These are phyloP conservation scores for Fusarium proliferatum DNA, from an alignment of 2,329 filamentous ascomycete species.

Conservation along the genomic window DNA sequence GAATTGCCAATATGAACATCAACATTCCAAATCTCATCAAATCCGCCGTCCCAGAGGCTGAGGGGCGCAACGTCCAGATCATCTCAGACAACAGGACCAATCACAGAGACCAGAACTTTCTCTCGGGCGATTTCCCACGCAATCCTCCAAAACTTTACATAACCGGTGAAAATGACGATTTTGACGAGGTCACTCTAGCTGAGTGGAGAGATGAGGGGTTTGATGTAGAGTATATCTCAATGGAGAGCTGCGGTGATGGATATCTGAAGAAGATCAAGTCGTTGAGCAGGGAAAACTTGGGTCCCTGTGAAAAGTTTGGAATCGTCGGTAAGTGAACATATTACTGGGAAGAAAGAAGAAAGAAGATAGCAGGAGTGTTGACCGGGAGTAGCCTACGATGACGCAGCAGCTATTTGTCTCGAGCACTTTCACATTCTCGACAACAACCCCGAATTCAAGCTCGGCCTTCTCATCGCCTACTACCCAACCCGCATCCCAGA, in stretches of 20 bases:
- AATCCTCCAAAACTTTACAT: slow-evolving; percentile 55
- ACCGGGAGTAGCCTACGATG: slow-evolving; percentile 43
- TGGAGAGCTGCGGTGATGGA: slow-evolving; percentile 50
- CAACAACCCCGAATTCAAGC: slow-evolving; percentile 57
- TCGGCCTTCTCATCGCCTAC: slow-evolving; percentile 57
- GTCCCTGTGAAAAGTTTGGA: slow-evolving; percentile 57
- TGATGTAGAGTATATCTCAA: slow-evolving; percentile 55
- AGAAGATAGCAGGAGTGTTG: too few relatives aligned
- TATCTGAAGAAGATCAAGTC: slow-evolving; percentile 51
- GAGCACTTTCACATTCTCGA: slow-evolving; percentile 59
- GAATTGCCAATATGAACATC: slow-evolving; percentile 38
- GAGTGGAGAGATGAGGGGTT: slow-evolving; percentile 59
- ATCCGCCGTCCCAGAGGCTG: slow-evolving; percentile 46
- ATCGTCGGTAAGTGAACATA: slow-evolving; percentile 51
- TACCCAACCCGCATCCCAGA: slow-evolving; percentile 59
- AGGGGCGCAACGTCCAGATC: slow-evolving; percentile 48
- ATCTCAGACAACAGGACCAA: slow-evolving; percentile 50
- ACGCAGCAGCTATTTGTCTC: slow-evolving; percentile 56
- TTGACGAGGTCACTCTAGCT: slow-evolving; percentile 51
- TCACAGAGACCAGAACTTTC: slow-evolving; percentile 55
- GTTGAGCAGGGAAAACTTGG: slow-evolving; percentile 49
- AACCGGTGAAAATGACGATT: slow-evolving; percentile 56
- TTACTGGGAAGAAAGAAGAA: too few relatives aligned
- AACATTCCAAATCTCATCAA: slow-evolving; percentile 48
- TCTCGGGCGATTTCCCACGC: slow-evolving; percentile 54